Evolutionary conservation across 495 filamentous ascomycete species (phyloP), one percentile per base, ranked within the genome.

Genomic region (Penicillium desertorum): DNA sequence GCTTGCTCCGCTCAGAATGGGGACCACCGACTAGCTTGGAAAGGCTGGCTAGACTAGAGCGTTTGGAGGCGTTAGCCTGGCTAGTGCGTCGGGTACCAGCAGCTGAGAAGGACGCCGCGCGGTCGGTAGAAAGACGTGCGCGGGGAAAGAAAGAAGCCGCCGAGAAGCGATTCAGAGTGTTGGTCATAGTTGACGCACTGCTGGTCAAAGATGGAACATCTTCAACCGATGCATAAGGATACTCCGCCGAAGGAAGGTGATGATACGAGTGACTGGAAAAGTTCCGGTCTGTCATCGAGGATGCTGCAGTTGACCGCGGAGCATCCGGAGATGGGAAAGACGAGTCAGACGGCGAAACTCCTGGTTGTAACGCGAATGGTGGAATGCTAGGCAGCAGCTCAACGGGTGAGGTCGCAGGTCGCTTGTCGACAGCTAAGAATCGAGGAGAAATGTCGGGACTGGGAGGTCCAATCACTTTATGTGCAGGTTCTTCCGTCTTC

Each of bases 151-250:
- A 78, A 6, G 70, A 76, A 22, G 72, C 44, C 11, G 53, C 72
- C 19, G 76, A 78, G 51, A 83, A 67, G 16, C 79, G 77, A 58
- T 74, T 62, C 66, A 78, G 61, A 59, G 75, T 66, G 53, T 87
- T 86, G 3, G 90, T 90, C 84, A 86, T 89, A 14, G 90, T 92
- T 1, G 92, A 96, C 62, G 90, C 84, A 67, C 88, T 92, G 71
- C 88, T 92, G 17, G 87, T 92, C 29, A 96, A 72, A 30, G 91
- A 96, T 7, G 92, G 92, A 11, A 93, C 88, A 72, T 92, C 90
- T 55, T 96, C 91, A 22, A 91, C 81, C 7, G 92, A 96, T 19
- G 86, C 79, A 50, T 91, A 87, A 80, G 58, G 83, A 76, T 74
- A 86, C 76, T 66, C 76, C 1, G 51, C 20, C 39, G 68, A 81